These are phyloP conservation scores for Moringa oleifera DNA, from an alignment of 345 rosid species.

Conservation along the genomic window DNA sequence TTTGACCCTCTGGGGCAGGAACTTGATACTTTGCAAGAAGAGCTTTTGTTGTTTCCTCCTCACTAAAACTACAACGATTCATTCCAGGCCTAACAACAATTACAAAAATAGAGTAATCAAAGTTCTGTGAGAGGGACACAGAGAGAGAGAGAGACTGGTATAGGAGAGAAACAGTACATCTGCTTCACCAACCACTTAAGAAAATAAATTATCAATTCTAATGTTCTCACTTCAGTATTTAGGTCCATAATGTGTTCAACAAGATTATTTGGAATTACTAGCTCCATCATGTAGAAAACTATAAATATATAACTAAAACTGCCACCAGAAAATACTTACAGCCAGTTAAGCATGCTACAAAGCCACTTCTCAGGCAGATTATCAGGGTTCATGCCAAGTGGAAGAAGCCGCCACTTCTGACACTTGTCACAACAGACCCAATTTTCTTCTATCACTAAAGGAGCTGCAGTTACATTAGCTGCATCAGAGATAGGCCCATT, in stretches of 20 bases:
- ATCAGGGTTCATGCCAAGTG: constrained; percentile 52
- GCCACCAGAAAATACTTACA: constrained; percentile 59
- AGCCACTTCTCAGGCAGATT: constrained; percentile 89
- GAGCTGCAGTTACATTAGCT: constrained; percentile 31
- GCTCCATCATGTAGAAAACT: background rate
- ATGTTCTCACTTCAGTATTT: background rate
- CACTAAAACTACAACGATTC: constrained; percentile 66
- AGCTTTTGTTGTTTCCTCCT: constrained; percentile 80
- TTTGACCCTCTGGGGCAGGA: constrained; percentile 41
- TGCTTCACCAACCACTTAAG: constrained; percentile 1
- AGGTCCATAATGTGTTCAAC: background rate
- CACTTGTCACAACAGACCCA: constrained; percentile 96
- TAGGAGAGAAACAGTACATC: no score
- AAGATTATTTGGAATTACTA: background rate
- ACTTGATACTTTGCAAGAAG: constrained; percentile 35
- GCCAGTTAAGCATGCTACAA: constrained; percentile 94
- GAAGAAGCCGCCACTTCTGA: constrained; percentile 90
- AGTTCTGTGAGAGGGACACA: constrained; percentile 1
- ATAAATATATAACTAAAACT: background rate
- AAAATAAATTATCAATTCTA: constrained; percentile 3
- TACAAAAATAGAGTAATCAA: constrained; percentile 17
- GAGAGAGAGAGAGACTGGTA: background rate
- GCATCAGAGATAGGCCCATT: constrained; percentile 38
- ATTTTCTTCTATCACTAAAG: constrained; percentile 56
- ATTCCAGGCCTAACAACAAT: constrained; percentile 65